A percentile compares a stretch with the other conserved stretches of the same genome.
phyloP scores from a whole-genome alignment of 176 grass and related monocot species.

The Carex myosuroides region DNA sequence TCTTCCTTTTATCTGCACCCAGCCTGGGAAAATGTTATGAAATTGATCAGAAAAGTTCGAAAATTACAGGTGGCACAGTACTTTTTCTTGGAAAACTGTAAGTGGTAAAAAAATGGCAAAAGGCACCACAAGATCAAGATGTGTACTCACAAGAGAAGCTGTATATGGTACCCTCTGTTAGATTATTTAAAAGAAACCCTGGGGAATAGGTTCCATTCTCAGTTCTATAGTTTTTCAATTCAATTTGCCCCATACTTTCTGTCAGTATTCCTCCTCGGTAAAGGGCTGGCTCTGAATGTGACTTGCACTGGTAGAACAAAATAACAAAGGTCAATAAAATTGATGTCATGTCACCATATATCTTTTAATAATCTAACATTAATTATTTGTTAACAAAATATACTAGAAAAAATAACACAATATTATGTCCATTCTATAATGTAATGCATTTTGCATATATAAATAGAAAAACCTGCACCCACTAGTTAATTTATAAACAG shows the following conservation, averaged over 20 bases:
- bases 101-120: neutral
- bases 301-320: constrained; percentile 46
- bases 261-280: constrained; percentile 73
- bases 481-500: neutral
- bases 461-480: neutral
- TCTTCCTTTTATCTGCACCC: constrained; percentile 59
- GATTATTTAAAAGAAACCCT: constrained; percentile 71
- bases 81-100: neutral
- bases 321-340: neutral
- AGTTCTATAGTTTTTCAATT: constrained; percentile 30
- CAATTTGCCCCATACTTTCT: constrained; percentile 27
- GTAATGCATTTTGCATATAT: neutral
- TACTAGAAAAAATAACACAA: neutral
- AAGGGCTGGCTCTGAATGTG: constrained; percentile 64
- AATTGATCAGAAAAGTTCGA: neutral
- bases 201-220: constrained; percentile 58
- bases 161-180: constrained; percentile 47
- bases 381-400: no score
- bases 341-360: neutral
- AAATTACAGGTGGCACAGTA: neutral
- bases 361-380: neutral
- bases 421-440: neutral
- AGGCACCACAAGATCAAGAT: neutral
- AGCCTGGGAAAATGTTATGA: constrained; percentile 34
- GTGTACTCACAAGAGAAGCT: constrained; percentile 80